Evolutionary conservation across 192 early-diverging fungal species (phyloP), one percentile per base, ranked within the genome.

Genomic region (Rhizophagus sp.): DNA sequence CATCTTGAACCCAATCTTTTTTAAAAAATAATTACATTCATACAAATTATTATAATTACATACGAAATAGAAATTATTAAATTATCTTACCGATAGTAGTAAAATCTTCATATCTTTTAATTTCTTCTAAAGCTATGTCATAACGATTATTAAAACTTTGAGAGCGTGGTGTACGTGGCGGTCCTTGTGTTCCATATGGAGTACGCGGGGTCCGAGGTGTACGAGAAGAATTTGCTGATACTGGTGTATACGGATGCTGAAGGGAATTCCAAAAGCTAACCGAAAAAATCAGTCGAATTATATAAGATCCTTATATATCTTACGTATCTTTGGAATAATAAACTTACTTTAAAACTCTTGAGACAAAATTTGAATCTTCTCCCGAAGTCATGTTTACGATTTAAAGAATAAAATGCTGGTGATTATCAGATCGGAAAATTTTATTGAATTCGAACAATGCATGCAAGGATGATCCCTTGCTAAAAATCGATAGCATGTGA

Each of bases 1-100:
- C 88, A 83, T 92, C 91, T 79, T 92, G 88, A 11, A 92, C 88
- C 91, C 91, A 92, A 83, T 92, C 91, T 88, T 62, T 63, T 62
- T 25, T 52, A 39, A 62, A 75, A 73, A 25, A 33, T 13, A 12
- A 17, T 61, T 63, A 36, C 34, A 36, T 36, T 41, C 39, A 36
- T 36, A 5, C 5, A 41, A 41, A 8, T 7, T 41, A 41, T 8
- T 41, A 6, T 41, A 36, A 77, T 49, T 15, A 49, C 24, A 25
- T 24, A 62, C 27, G 19, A 19, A 17, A 34, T 62, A 47, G 36
- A 65, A 10, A 2, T 33, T 11, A 24, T 50, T 62, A 47, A 47
- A 12, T 30, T 10, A 30, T 39, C 5, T 24, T 47, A 89, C 90
- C 90, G 68, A 89, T 91, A 36, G 90, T 91, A n/a, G 89, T 89